Percentiles rank a stretch among this genome's conserved stretches.
Evolutionary conservation across 1,284 basidiomycete species (phyloP).

Genomic region (Tremellales sp.): DNA sequence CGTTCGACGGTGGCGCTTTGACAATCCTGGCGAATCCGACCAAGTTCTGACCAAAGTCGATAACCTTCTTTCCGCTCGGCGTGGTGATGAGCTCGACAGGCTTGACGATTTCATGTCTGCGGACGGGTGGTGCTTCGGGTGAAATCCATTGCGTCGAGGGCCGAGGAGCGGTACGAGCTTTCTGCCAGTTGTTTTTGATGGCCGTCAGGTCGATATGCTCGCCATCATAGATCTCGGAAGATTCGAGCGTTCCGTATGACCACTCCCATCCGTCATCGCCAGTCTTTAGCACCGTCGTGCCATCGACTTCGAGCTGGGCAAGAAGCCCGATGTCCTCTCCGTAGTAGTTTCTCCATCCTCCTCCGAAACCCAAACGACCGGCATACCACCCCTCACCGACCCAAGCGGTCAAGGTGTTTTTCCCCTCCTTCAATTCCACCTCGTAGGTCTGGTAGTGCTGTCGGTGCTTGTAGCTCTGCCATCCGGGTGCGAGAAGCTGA

Average conservation of each 20-base stretch:
- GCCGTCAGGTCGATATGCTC: constrained; percentile 21
- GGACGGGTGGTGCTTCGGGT: constrained; percentile 29
- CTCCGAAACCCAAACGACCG: constrained; percentile 19
- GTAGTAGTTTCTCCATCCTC: constrained; percentile 22
- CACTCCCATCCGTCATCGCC: constrained; percentile 26
- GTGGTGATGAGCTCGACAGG: constrained; percentile 26
- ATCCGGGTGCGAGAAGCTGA: constrained; percentile 34
- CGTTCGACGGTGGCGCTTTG: background rate
- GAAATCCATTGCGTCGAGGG: constrained; percentile 14
- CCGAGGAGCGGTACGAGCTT: constrained; percentile 7
- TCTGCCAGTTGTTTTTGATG: background rate
- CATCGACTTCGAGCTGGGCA: constrained; percentile 23
- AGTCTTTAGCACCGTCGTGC: constrained; percentile 8
- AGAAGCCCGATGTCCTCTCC: constrained; percentile 21
- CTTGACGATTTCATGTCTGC: constrained; percentile 13
- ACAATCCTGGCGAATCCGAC: constrained; percentile 32
- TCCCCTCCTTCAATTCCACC: constrained; percentile 15
- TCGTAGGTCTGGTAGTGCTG: constrained; percentile 34
- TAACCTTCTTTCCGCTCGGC: constrained; percentile 26
- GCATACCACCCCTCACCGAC: constrained; percentile 39
- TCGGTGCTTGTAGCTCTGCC: constrained; percentile 35
- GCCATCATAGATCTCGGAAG: constrained; percentile 33
- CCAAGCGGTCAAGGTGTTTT: constrained; percentile 22
- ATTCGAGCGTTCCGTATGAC: constrained; percentile 24
- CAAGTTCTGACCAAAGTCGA: constrained; percentile 43